Evolutionary conservation across 2,329 filamentous ascomycete genomes (phyloP).

Genomic region (Chalara sp.): DNA sequence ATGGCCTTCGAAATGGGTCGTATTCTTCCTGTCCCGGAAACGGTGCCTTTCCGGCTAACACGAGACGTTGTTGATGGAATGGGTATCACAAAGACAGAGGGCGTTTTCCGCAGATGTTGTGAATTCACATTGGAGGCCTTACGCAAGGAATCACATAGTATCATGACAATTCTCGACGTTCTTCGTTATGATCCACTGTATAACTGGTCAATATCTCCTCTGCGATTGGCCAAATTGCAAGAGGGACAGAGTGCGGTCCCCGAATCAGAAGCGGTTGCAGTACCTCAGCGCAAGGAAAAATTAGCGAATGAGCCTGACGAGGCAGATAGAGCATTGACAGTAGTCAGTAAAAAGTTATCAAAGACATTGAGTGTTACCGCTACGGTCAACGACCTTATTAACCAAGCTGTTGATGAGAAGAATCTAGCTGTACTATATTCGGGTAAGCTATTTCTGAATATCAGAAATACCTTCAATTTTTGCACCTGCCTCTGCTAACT

Average conservation of each 20-base stretch:
- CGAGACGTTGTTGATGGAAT: conserved; percentile 95
- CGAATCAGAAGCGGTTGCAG: conserved; percentile 22
- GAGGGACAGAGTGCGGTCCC: conserved; percentile 45
- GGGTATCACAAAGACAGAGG: conserved; percentile 91
- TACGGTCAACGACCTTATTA: conserved; percentile 94
- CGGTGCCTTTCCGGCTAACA: conserved; percentile 91
- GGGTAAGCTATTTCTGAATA: conserved; percentile 21
- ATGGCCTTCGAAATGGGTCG: conserved; percentile 96
- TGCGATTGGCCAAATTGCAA: conserved; percentile 58
- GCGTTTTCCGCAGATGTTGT: conserved; percentile 94
- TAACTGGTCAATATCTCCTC: conserved; percentile 82
- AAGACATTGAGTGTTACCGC: conserved; percentile 92
- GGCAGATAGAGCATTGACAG: conserved; percentile 83
- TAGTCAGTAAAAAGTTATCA: conserved; percentile 92
- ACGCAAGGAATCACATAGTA: conserved; percentile 90
- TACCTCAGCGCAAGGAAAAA: conserved; percentile 28
- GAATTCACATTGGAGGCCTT: conserved; percentile 95
- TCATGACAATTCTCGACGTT: conserved; percentile 98
- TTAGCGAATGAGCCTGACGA: conserved; percentile 60
- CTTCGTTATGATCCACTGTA: conserved; percentile 97
- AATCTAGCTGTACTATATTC: conserved; percentile 89
- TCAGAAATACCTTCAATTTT: neutral
- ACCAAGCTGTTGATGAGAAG: conserved; percentile 86
- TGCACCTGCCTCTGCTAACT: conserved; percentile 4
- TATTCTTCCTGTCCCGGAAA: conserved; percentile 88